Evolutionary conservation across 2,329 filamentous ascomycete species (phyloP), one percentile per base, ranked within the genome.

Genomic region (Ustulina deusta): DNA sequence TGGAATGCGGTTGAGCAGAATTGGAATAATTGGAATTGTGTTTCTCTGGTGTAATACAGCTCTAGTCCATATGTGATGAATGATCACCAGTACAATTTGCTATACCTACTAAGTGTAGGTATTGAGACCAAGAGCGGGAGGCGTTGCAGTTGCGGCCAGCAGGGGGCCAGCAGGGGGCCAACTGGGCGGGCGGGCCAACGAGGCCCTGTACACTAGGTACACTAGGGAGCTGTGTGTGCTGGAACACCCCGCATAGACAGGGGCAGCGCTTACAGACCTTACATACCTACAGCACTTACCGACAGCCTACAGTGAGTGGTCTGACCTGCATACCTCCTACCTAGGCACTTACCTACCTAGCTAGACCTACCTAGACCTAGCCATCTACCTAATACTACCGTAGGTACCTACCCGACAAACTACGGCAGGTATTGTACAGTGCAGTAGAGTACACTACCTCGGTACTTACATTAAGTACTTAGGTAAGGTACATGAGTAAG

Each of bases 21-120:
- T 65, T 67, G 48, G 42, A 67, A 67, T 67, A 64, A 67, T 49
- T 67, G 61, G 65, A 67, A 67, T 67, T 67, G 54, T 40, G 36
- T 51, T 5, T 49, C 34, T 25, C 42, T 57, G 54, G 49, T 36
- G 61, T 68, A 56, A 56, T 49, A 38, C 56, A 17, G 36, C 22
- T 25, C 65, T 64, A 68, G 55, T 61, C 61, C 61, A 11, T 17
- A 32, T 68, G 51, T 32, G 65, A 67, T 25, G 65, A 64, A 63
- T 56, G 65, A 64, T 67, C 60, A 51, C 51, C 65, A 51, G 36
- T 15, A 44, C 54, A 57, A 56, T 57, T 63, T 56, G 61, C 61
- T 48, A 57, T 51, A 22, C 61, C 36, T 6, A 22, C 36, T 17
- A 6, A n/a, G n/a, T n/a, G n/a, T n/a, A n/a, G n/a, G n/a, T 4